Evolutionary conservation across 1,139 yeast species (phyloP), one percentile per base, ranked within the genome.

Genomic region (Sugiyamaella neomexicana): DNA sequence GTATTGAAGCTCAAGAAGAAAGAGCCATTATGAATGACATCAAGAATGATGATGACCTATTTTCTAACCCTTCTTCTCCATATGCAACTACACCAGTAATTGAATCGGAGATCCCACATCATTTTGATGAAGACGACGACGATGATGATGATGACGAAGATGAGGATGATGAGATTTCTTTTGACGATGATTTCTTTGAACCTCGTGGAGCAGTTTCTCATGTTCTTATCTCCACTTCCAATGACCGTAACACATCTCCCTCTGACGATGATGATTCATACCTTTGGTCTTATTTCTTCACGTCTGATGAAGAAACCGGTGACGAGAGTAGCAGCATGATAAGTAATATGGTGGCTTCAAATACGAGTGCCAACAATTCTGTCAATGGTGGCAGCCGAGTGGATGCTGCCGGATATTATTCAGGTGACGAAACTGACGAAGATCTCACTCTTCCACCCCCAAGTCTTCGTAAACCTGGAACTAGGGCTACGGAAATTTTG

Each of bases 391-490:
- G 46, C 36, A 56, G 46, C 44, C 55, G 36, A 70, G 65, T 51
- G 66, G 51, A 51, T 10, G 8, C 68, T 40, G 13, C 38, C 16
- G 76, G 74, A 60, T 62, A 54, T 13, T 67, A 67, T 44, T 70
- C 75, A 32, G 95, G 93, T 45, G 97, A 91, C 63, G 88, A 96
- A 9, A 93, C 98, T 0, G 99, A 93, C 70, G 96, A 89, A 58
- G 98, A 93, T 67, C 79, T 81, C 31, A 77, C 83, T 16, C 72
- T 91, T 46, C 95, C 95, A 2, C 80, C 83, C 4, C 79, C 86
- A 5, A 76, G 81, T 10, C 76, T 79, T 54, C 76, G 77, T 50
- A 75, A 72, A 44, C 95, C 90, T 0, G 82, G 89, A 7, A 84
- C 86, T 61, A 82, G 87, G 58, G 91, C 93, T 1, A 90, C 93